phyloP scores from a whole-genome alignment of 345 rosid genomes.

The Boechera stricta region DNA sequence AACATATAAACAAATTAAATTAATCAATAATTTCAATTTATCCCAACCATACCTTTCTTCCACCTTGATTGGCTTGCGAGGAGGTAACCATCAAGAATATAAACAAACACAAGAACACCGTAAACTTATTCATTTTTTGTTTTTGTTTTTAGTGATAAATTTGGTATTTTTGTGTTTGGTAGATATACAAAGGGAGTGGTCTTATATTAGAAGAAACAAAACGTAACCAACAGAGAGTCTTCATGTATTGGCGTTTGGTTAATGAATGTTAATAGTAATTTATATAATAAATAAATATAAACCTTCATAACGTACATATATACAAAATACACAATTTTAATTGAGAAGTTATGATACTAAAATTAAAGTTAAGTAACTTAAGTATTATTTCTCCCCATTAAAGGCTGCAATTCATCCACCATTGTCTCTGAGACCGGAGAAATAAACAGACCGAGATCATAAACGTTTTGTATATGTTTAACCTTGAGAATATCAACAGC shows the following conservation, averaged over 20 bases:
- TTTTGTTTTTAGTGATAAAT: not conserved
- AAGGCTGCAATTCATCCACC: slow-evolving; percentile 50
- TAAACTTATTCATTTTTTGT: not conserved
- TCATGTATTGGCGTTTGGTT: not conserved
- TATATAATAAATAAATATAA: not conserved
- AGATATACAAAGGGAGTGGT: not conserved
- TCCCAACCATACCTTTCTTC: not conserved
- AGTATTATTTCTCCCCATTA: not conserved
- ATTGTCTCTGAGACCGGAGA: not conserved
- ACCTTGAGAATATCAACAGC: slow-evolving; percentile 60
- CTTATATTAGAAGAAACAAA: not conserved
- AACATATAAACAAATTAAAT: not conserved
- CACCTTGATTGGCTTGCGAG: not conserved
- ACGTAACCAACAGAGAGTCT: not conserved
- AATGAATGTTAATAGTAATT: not conserved
- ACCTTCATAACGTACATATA: not conserved
- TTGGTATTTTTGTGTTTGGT: not conserved
- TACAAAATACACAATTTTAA: not conserved
- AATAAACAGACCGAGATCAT: not conserved
- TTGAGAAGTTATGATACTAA: not conserved
- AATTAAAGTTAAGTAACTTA: not conserved
- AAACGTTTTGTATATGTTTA: no score
- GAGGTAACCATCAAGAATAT: not conserved
- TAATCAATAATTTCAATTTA: not conserved
- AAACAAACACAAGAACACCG: not conserved